Evolutionary conservation across 495 filamentous ascomycete species (phyloP).

Genomic region (Penicillium silybi): DNA sequence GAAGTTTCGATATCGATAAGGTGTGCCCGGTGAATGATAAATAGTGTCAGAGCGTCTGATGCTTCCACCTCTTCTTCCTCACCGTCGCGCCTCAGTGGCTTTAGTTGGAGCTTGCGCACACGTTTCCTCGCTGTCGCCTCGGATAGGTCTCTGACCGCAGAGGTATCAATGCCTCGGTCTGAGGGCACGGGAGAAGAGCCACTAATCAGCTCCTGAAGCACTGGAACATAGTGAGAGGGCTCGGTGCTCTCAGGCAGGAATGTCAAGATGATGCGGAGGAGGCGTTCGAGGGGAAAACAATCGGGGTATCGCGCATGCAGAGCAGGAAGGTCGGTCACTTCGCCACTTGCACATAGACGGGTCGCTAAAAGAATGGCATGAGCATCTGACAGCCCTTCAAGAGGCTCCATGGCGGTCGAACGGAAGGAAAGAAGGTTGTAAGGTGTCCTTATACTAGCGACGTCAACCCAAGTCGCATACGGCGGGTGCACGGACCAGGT

Average conservation of each 20-base stretch:
- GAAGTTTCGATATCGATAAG: conserved; percentile 76
- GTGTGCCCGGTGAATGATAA: conserved; percentile 72
- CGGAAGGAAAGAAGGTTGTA: conserved; percentile 7
- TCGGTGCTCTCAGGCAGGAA: conserved; percentile 75
- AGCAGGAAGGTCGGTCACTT: conserved; percentile 58
- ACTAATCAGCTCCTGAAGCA: conserved; percentile 53
- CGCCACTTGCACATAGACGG: conserved; percentile 43
- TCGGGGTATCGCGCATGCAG: conserved; percentile 57
- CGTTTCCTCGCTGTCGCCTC: conserved; percentile 63
- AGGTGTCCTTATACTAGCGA: conserved; percentile 23
- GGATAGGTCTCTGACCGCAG: conserved; percentile 57
- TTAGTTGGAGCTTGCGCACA: conserved; percentile 65
- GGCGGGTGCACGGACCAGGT: conserved; percentile 39
- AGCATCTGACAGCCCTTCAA: conserved; percentile 42
- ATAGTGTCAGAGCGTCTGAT: conserved; percentile 59
- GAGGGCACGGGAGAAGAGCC: conserved; percentile 30
- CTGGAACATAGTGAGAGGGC: conserved; percentile 58
- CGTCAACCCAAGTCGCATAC: conserved; percentile 24
- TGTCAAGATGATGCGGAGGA: conserved; percentile 78
- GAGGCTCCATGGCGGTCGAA: conserved; percentile 34
- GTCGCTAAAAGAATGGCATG: conserved; percentile 48
- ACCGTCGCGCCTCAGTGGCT: conserved; percentile 53
- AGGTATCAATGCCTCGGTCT: conserved; percentile 47
- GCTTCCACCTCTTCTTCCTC: conserved; percentile 39
- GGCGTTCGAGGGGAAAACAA: conserved; percentile 59